These are phyloP conservation scores for Colletotrichum cordylinicola DNA, from an alignment of 2,329 filamentous ascomycete genomes.

Conservation along the genomic window DNA sequence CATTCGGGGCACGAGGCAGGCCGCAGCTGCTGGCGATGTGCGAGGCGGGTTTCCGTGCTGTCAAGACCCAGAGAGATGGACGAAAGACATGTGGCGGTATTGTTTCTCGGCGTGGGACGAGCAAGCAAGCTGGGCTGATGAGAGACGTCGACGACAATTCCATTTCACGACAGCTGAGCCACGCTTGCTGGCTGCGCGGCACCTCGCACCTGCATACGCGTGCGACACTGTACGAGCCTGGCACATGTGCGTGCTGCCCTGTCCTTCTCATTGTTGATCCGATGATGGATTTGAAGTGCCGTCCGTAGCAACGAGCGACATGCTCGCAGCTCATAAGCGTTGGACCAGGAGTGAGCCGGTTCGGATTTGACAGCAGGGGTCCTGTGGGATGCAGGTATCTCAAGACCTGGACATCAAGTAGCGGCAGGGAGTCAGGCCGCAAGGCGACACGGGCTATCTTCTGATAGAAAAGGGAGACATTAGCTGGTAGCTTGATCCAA, in stretches of 20 bases:
- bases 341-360: not conserved
- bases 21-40: not conserved
- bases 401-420: not conserved
- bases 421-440: constrained; percentile 1
- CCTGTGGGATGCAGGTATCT: not conserved
- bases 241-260: not conserved
- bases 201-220: constrained; percentile 2
- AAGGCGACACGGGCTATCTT: not conserved
- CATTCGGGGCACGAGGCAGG: not conserved
- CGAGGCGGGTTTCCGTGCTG: not conserved
- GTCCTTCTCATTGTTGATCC: not conserved
- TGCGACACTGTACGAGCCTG: not conserved
- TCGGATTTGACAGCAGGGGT: constrained; percentile 10
- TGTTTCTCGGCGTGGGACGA: constrained; percentile 2
- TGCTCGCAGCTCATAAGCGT: not conserved
- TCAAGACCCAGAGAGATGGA: not conserved
- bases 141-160: not conserved
- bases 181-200: not conserved
- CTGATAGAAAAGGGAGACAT: not conserved
- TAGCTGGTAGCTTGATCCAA: not conserved
- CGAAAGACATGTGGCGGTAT: not conserved
- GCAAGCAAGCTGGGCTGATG: not conserved
- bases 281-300: not conserved
- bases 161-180: not conserved
- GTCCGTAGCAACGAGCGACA: not conserved